Evolutionary conservation across 2,329 filamentous ascomycete species (phyloP).

Genomic region (Fusarium newnesense): DNA sequence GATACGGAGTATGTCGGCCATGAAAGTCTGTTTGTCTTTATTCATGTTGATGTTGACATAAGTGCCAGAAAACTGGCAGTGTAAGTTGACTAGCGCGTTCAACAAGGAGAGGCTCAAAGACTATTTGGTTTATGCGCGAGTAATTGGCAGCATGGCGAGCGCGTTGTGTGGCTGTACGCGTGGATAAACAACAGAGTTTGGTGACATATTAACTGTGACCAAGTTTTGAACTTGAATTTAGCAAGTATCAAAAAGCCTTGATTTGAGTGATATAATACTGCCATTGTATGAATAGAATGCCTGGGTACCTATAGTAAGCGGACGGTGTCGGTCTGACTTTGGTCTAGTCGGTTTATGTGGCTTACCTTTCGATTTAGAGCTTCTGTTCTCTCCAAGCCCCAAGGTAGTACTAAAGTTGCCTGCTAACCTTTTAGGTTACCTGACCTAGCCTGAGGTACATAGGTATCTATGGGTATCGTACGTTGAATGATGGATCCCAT

Average conservation of each 20-base stretch:
- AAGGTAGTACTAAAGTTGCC: neutral
- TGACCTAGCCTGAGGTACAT: neutral
- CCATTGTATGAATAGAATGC: neutral
- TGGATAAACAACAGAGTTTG: constrained; percentile 34
- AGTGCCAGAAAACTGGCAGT: neutral
- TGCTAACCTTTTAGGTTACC: neutral
- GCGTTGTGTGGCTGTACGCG: constrained; percentile 19
- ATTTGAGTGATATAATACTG: constrained; percentile 17
- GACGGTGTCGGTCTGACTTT: constrained; percentile 9
- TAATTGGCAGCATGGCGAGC: constrained; percentile 4
- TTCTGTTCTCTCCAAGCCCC: neutral
- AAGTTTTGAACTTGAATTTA: constrained; percentile 9
- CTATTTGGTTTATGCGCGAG: constrained; percentile 2
- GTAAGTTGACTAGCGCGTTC: constrained; percentile 20
- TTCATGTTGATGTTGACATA: constrained; percentile 9
- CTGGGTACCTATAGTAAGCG: constrained; percentile 11
- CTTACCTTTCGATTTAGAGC: neutral
- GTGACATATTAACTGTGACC: constrained; percentile 16
- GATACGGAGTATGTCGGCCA: constrained; percentile 3
- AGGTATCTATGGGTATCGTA: constrained; percentile 13
- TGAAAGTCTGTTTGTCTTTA: constrained; percentile 17
- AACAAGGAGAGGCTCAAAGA: constrained; percentile 17
- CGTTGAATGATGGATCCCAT: constrained; percentile 26
- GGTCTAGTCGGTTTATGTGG: neutral
- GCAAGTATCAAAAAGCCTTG: constrained; percentile 17